Base-by-base conservation (phyloP, 2,329 filamentous ascomycete genomes). In the Verticillium albo-atrum region DNA sequence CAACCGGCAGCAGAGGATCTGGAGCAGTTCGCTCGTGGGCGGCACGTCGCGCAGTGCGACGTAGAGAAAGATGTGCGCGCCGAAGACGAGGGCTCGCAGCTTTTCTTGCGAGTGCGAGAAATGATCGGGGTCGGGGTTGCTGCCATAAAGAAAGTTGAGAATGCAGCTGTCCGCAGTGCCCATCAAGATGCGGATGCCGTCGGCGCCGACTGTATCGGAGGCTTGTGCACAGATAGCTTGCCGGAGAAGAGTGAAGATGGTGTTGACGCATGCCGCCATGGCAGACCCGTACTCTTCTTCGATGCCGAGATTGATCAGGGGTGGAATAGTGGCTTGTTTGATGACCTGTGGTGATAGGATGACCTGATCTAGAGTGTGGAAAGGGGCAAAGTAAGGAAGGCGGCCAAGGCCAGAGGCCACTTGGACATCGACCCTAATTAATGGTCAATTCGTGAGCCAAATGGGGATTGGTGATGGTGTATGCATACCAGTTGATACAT, bases 171-270 rank as follows among this genome's bases (percentile, higher is more conserved):
- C 63, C 5, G 61, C 63, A 25, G 61, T 60, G 54, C 61, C 61
- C 63, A 64, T 64, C 32, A 64, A 42, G 42, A 64, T 63, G 15
- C 63, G 55, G 37, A 64, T 62, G 26, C 50, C 47, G 58, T 63
- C 63, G 27, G 60, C 63, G n/a, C 57, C 27, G 26, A 64, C 50
- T 17, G 5, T 37, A 14, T 26, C 27, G 53, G 25, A 56, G 4
- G 53, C 54, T 42, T 59, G 59, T 12, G 63, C 57, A 34, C 32
- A 51, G 6, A 64, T 56, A 25, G 61, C 58, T 37, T 62, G 61
- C 42, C 61, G 50, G 23, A 64, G 60, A 15, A 55, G 56, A 20
- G 27, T 51, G 52, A 64, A 62, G 26, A 64, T 63, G 17, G 32
- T 37, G 4, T 55, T 56, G n/a, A 60, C 37, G 9, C 20, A 47